A percentile compares a stretch with the other conserved stretches of the same genome.
These are phyloP conservation scores for Wickerhamomyces pijperi DNA, from an alignment of 805 yeast genomes.

Conservation along the genomic window DNA sequence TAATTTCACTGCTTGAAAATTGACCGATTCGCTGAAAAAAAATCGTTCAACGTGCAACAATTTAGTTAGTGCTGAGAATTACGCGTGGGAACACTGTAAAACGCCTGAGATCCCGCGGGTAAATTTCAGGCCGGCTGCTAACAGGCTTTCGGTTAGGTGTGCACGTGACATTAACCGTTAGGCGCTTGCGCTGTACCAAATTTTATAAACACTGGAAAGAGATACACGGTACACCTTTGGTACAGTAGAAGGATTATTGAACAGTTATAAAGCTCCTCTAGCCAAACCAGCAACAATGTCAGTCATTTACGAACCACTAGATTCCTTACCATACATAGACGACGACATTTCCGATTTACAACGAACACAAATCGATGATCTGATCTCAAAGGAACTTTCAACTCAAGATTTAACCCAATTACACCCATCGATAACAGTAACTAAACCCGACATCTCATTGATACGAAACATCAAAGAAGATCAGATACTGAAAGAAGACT, in stretches of 20 bases:
- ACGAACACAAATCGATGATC: conserved; percentile 23
- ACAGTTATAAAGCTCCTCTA: too few species aligned
- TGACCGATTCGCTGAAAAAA: neutral
- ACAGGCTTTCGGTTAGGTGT: neutral
- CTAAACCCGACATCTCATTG: conserved; percentile 11
- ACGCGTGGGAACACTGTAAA: conserved; percentile 1
- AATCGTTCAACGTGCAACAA: neutral
- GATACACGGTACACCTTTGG: too few species aligned
- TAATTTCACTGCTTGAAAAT: too few species aligned
- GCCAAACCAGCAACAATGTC: conserved; percentile 5
- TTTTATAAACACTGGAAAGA: too few species aligned
- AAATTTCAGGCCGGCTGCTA: conserved; percentile 4
- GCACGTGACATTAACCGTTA: too few species aligned
- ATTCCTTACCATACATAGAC: conserved; percentile 29
- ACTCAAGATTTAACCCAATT: neutral
- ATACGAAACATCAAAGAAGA: conserved; percentile 5
- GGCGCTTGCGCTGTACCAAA: too few species aligned
- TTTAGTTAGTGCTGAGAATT: conserved; percentile 8
- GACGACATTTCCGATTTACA: conserved; percentile 25
- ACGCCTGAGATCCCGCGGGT: neutral
- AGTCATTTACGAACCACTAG: conserved; percentile 25
- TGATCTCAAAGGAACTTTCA: conserved; percentile 18
- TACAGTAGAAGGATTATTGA: too few species aligned
- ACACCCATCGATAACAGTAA: conserved; percentile 13
- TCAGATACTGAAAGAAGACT: conserved; percentile 9